phyloP scores from a whole-genome alignment of 768 basidiomycete genomes.

The Russula sp. region DNA sequence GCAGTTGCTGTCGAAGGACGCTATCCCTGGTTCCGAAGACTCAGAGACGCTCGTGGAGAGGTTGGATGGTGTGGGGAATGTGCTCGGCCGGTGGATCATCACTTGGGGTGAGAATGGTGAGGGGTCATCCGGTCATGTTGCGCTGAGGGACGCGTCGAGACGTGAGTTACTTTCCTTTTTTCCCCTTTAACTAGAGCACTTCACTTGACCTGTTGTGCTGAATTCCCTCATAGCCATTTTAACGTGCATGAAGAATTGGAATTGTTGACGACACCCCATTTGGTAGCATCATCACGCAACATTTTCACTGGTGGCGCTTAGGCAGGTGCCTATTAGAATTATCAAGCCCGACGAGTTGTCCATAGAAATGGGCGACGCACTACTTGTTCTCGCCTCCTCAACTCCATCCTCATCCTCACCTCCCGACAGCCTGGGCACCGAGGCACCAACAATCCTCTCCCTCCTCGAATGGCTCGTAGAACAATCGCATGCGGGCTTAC shows the following conservation, averaged over 20 bases:
- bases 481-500: constrained; percentile 40
- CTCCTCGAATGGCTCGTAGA: constrained; percentile 53
- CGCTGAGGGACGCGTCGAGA: constrained; percentile 58
- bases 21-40: no score
- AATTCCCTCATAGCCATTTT: no score
- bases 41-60: no score
- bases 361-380: constrained; percentile 41
- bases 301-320: no score
- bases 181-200: no score
- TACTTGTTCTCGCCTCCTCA: constrained; percentile 34
- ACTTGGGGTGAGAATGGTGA: constrained; percentile 65
- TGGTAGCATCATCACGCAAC: no score
- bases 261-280: no score
- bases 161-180: constrained; percentile 45
- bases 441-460: constrained; percentile 42
- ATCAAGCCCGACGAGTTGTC: constrained; percentile 30
- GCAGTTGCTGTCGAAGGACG: no score
- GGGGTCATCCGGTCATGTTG: constrained; percentile 63
- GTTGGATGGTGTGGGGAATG: no score
- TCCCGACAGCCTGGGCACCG: constrained; percentile 21
- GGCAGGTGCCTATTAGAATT: constrained; percentile 18
- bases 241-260: no score
- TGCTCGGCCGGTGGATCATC: constrained; percentile 82
- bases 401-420: constrained; percentile 18
- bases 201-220: no score